Evolutionary conservation across 306 rosid species (phyloP), one percentile per base, ranked within the genome.

Genomic region (Dryas octopetala): DNA sequence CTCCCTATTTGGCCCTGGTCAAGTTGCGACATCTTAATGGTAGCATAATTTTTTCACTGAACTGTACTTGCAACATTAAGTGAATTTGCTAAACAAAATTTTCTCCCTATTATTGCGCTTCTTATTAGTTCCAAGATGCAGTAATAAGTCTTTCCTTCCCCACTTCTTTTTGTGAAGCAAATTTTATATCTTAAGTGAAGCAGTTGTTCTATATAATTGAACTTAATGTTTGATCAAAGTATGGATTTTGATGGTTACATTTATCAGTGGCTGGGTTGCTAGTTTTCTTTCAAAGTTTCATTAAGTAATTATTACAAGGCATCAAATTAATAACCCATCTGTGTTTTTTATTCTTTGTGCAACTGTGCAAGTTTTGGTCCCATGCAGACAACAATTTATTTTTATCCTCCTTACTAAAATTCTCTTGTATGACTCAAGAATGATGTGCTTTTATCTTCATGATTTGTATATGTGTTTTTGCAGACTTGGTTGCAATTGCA

Each of bases 401-500:
- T 55, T 49, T 17, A 23, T 51, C 48, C n/a, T 58, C 14, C 13
- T 68, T 74, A 19, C 14, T 32, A 2, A 4, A 4, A 13, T 8
- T 15, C 13, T 79, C 55, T 62, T 46, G 2, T 9, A 51, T 41
- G 50, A 63, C 72, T 44, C 40, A 19, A 59, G 15, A 14, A 62
- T 32, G 46, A 13, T 65, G 40, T 82, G 73, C 52, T 63, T 69
- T 51, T 52, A 4, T 54, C 49, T 51, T 77, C 4, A 45, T 28
- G 11, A 14, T 62, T 71, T 26, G 28, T 15, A 7, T 26, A 40
- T 14, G 41, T 82, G 70, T 81, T 74, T 82, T 11, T 80, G 69
- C 91, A 95, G 97, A 90, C 75, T 77, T 91, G 75, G 90, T 89
- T 82, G 82, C 90, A 41, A 90, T 95, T 78, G 93, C 89, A 12